These are phyloP conservation scores for Deinandra increscens DNA, from an alignment of 129 eudicot species.

Conservation along the genomic window DNA sequence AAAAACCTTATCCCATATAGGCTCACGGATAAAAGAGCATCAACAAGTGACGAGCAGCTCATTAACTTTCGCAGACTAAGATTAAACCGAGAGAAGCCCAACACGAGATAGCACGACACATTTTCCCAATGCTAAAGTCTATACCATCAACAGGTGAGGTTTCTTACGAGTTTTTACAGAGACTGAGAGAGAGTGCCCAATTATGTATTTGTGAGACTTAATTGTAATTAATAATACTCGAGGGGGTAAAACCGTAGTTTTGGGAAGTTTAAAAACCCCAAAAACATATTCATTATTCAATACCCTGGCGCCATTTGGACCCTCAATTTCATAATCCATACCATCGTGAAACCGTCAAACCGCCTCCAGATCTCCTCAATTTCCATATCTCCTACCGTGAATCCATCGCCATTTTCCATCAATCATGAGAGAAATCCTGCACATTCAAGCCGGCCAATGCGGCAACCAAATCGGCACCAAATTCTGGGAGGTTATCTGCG, in stretches of 20 bases:
- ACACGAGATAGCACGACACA: too few relatives aligned
- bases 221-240: not conserved
- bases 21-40: too few relatives aligned
- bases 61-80: too few relatives aligned
- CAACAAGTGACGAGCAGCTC: too few relatives aligned
- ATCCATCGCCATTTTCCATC: constrained; percentile 12
- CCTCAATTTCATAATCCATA: not conserved
- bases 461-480: constrained; percentile 90
- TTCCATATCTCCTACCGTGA: not conserved
- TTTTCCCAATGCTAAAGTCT: too few relatives aligned
- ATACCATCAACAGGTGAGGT: too few relatives aligned
- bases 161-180: too few relatives aligned
- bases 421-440: constrained; percentile 78
- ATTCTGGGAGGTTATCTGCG: constrained; percentile 84
- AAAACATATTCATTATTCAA: not conserved
- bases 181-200: too few relatives aligned
- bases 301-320: constrained; percentile 2
- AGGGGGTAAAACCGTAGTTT: not conserved
- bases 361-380: constrained; percentile 1
- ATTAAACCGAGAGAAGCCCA: too few relatives aligned
- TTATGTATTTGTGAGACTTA: constrained; percentile 19
- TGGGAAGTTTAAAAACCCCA: not conserved
- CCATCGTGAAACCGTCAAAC: constrained; percentile 5
- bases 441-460: constrained; percentile 91
- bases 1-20: too few relatives aligned